Evolutionary conservation across 306 rosid genomes (phyloP).

Genomic region (Canavalia gladiata): DNA sequence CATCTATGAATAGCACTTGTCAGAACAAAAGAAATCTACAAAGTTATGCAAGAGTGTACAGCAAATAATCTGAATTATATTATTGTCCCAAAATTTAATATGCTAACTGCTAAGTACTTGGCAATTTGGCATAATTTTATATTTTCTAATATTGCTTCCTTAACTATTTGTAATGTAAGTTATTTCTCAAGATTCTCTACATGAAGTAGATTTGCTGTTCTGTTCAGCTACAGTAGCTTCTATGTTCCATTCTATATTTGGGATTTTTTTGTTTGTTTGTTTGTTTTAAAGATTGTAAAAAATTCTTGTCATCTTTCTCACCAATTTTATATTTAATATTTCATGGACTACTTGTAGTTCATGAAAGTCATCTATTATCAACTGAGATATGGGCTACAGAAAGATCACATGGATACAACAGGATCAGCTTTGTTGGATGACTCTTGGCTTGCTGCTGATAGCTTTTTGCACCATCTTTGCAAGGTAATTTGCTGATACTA

Average conservation of each 20-base stretch:
- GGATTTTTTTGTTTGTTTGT: slow-evolving; percentile 19
- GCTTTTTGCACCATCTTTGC: slow-evolving; percentile 76
- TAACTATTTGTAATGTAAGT: not conserved
- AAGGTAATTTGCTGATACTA: slow-evolving; percentile 59
- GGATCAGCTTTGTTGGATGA: slow-evolving; percentile 68
- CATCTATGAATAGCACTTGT: not conserved
- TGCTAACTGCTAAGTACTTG: slow-evolving; percentile 22
- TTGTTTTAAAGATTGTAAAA: not conserved
- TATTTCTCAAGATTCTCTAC: not conserved
- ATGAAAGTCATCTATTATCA: slow-evolving; percentile 81
- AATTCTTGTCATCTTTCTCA: slow-evolving; percentile 4
- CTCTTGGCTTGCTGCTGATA: slow-evolving; percentile 77
- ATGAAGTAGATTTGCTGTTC: slow-evolving; percentile 7
- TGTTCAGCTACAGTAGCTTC: not conserved
- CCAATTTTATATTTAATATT: slow-evolving; percentile 39
- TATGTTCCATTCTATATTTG: not conserved
- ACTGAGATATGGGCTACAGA: slow-evolving; percentile 77
- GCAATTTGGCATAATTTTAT: slow-evolving; percentile 21
- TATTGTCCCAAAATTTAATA: slow-evolving; percentile 23
- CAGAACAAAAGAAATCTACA: not conserved
- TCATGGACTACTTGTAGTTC: slow-evolving; percentile 60
- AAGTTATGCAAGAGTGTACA: slow-evolving; percentile 12
- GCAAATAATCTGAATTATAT: slow-evolving; percentile 28
- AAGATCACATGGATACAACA: slow-evolving; percentile 53
- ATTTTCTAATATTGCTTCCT: slow-evolving; percentile 12